Evolutionary conservation across 331 rosid species (phyloP).

Genomic region (Saraca asoca): DNA sequence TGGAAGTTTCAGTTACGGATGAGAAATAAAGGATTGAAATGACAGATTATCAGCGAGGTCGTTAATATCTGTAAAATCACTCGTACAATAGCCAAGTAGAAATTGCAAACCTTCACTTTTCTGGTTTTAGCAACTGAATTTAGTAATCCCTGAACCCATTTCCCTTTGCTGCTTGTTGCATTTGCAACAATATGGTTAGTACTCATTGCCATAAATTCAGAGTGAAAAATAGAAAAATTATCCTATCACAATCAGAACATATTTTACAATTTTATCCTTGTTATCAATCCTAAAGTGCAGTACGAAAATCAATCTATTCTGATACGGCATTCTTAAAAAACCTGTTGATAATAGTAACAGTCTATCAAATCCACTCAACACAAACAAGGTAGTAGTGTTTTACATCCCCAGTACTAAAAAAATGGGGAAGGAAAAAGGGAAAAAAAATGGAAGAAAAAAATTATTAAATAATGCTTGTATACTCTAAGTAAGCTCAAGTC

Average conservation of each 20-base stretch:
- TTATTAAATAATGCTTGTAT: constrained; percentile 19
- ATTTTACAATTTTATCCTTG: neutral
- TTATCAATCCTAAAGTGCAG: constrained; percentile 1
- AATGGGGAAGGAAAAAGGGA: constrained; percentile 29
- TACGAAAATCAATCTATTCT: constrained; percentile 9
- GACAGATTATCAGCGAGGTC: constrained; percentile 18
- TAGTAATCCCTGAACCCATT: constrained; percentile 10
- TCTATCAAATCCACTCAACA: constrained; percentile 18
- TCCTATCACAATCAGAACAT: constrained; percentile 1
- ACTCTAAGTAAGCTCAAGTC: constrained; percentile 32
- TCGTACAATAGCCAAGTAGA: too few relatives aligned
- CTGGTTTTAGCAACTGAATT: neutral
- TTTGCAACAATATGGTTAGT: neutral
- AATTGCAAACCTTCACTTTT: too few relatives aligned
- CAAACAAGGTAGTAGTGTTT: constrained; percentile 27
- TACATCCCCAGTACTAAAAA: constrained; percentile 39
- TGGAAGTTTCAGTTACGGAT: constrained; percentile 17
- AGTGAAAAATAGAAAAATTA: constrained; percentile 13
- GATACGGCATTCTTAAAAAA: constrained; percentile 21
- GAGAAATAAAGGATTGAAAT: constrained; percentile 9
- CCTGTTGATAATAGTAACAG: neutral
- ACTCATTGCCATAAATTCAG: constrained; percentile 1
- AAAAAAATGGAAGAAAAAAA: constrained; percentile 19
- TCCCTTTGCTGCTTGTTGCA: neutral
- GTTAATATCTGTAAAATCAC: too few relatives aligned